Evolutionary conservation across 345 rosid genomes (phyloP).

Genomic region (Zanthoxylum bungeanum): DNA sequence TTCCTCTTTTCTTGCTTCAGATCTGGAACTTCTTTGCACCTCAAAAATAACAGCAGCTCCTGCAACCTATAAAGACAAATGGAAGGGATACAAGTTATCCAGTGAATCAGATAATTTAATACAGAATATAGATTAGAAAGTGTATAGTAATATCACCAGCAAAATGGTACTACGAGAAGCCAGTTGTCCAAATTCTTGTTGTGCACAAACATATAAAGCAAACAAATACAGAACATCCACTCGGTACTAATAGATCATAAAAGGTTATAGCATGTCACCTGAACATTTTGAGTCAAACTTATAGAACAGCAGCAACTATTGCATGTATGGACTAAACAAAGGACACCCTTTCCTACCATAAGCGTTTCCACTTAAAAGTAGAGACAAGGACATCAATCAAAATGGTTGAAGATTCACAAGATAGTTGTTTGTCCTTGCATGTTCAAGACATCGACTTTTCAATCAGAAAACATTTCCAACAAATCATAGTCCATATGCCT

Average conservation of each 20-base stretch:
- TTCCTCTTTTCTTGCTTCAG: slow-evolving; percentile 86
- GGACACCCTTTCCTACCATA: neutral
- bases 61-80: slow-evolving; percentile 51
- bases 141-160: neutral
- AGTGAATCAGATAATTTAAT: neutral
- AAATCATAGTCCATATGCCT: neutral
- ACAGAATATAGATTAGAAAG: neutral
- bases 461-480: neutral
- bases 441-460: neutral
- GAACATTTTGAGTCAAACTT: neutral
- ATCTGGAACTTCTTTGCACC: slow-evolving; percentile 76
- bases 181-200: slow-evolving; percentile 2
- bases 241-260: neutral
- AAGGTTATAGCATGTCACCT: neutral
- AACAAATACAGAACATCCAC: neutral
- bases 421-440: neutral
- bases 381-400: neutral
- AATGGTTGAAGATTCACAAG: neutral
- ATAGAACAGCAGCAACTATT: neutral
- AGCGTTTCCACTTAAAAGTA: neutral
- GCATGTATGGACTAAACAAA: neutral
- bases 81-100: neutral
- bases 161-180: neutral
- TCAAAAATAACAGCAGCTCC: slow-evolving; percentile 72
- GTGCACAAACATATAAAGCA: neutral